Percentiles rank a stretch among this genome's conserved stretches.
These are phyloP conservation scores for Dioscorea zingiberensis DNA, from an alignment of 106 monocot genomes.

Conservation along the genomic window DNA sequence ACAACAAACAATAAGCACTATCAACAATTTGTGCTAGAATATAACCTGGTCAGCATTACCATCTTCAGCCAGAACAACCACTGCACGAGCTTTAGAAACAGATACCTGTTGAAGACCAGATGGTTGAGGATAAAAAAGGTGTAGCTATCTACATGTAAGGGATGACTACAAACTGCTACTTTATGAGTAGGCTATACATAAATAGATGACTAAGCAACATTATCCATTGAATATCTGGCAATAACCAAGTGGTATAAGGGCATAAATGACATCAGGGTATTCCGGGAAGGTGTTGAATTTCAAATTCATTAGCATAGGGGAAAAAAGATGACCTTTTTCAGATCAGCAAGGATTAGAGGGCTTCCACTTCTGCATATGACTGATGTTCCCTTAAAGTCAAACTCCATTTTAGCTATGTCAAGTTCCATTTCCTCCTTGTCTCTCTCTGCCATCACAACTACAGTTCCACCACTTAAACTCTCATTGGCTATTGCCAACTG, in stretches of 20 bases:
- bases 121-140: not conserved
- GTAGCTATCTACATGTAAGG: not conserved
- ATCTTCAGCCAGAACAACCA: slow-evolving; percentile 68
- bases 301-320: too few species aligned
- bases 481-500: slow-evolving; percentile 69
- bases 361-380: slow-evolving; percentile 81
- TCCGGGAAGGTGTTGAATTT: too few species aligned
- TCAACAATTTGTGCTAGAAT: not conserved
- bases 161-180: too few species aligned
- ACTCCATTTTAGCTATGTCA: slow-evolving; percentile 77
- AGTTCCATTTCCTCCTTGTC: slow-evolving; percentile 77
- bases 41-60: slow-evolving; percentile 68
- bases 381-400: slow-evolving; percentile 65
- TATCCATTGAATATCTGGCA: too few species aligned
- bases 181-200: too few species aligned
- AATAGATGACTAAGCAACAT: too few species aligned
- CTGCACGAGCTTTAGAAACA: slow-evolving; percentile 63
- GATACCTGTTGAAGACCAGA: slow-evolving; percentile 37
- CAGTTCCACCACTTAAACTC: slow-evolving; percentile 55
- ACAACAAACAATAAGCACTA: not conserved
- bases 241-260: too few species aligned
- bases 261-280: too few species aligned
- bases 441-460: slow-evolving; percentile 74
- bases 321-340: slow-evolving; percentile 49
- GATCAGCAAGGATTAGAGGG: slow-evolving; percentile 62